Evolutionary conservation across 371 early-diverging fungal species (phyloP), one percentile per base, ranked within the genome.

Genomic region (Thermomucor indicae-seudaticae): DNA sequence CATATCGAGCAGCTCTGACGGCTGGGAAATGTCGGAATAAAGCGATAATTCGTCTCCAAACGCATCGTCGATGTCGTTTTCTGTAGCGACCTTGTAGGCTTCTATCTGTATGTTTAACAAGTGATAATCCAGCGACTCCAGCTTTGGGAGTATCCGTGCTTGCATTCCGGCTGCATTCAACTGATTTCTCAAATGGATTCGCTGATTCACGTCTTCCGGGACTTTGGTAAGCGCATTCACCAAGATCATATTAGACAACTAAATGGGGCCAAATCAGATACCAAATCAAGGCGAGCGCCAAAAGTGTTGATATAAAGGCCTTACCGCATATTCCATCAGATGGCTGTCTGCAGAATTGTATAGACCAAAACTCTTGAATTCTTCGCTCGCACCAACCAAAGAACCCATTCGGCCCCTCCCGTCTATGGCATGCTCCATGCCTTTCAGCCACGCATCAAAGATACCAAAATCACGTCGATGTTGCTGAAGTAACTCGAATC

Each of bases 181-280:
- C 54, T 90, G 87, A 51, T 83, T 86, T 45, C 93, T 72, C 43
- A 90, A 67, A 50, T 90, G 84, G 34, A 87, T 80, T 29, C 93
- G 80, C 32, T 81, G 54, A 35, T 87, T 82, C 6, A 86, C 75
- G 31, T 88, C 84, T 28, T 82, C 73, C 3, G 84, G 83, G 3
- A 88, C 81, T 49, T 79, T 81, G 0, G 88, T 80, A 0, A 93
- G 53, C 1, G 87, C 82, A 58, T 93, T 93, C 49, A 92, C 73
- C 32, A 93, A 68, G 16, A 92, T 83, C 74, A 92, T 79, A 51
- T 85, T 88, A 19, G 91, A 85, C 19, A 91, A 59, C 77, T 84
- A 65, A 17, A 24, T 41, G 7, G 28, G 16, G n/a, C n/a, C n/a
- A n/a, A n/a, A n/a, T n/a, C n/a, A n/a, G n/a, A n/a, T n/a, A n/a